Base-by-base conservation (phyloP, 2,329 filamentous ascomycete genomes). In the Fonsecaea monophora region DNA sequence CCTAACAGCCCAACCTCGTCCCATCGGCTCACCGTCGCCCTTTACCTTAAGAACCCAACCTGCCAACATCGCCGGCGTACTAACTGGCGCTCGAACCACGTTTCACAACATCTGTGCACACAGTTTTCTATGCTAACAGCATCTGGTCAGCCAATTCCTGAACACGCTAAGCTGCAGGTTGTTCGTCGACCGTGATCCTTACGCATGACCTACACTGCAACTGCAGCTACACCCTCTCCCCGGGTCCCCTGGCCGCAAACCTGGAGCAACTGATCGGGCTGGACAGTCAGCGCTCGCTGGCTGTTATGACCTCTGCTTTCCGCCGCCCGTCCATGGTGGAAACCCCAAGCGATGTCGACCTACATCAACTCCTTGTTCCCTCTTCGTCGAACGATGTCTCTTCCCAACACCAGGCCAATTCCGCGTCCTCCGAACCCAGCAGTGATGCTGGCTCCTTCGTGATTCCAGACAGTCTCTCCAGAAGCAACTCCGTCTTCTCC, bases 401-500 rank as follows among this genome's bases (percentile, higher is more conserved):
- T 50, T 63, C 62, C 59, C 55, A 58, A 12, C 66, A 68, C 45
- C 67, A 69, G 18, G 64, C 69, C 18, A 68, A 68, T 56, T 69
- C 71, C 54, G 64, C 67, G 35, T 69, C 71, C 30, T 72, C 66
- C 55, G 67, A 67, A 53, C 65, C 69, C 45, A 67, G 65, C 62
- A 73, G 72, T 53, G 72, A 76, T 68, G 73, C 72, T 3, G 78
- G 80, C 60, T 81, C 80, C 2, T 82, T 80, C 66, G 81, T 82
- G 64, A 80, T 82, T 62, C 78, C 80, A 0, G 73, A 75, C 25
- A 77, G 82, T 62, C 77, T 86, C 7, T 84, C 84, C 25, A 86
- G 93, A 12, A 85, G 93, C 3, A 91, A 91, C 50, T 98, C 94
- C 40, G 93, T 98, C 72, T 97, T 96, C 79, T 97, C 95, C 1